These are phyloP conservation scores for Citrus glauca DNA, from an alignment of 345 rosid species.

Conservation along the genomic window DNA sequence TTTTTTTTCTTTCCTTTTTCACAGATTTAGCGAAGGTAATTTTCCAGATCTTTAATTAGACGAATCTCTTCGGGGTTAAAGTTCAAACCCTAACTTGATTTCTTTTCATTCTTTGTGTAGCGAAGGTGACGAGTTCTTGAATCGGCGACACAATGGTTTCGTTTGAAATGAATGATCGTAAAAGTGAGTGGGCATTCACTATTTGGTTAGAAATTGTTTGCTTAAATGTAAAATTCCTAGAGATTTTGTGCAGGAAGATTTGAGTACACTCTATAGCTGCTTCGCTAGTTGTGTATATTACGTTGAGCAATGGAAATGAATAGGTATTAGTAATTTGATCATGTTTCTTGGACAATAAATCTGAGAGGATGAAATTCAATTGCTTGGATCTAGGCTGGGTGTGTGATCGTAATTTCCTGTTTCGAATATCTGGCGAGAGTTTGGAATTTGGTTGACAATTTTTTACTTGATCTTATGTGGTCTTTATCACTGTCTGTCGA, in stretches of 20 bases:
- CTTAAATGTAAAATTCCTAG: background rate
- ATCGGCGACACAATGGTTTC: constrained; percentile 26
- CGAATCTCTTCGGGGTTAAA: no score
- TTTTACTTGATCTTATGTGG: background rate
- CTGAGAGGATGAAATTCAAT: background rate
- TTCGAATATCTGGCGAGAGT: no score
- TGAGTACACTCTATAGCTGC: background rate
- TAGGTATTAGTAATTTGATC: no score
- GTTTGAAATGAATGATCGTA: constrained; percentile 37
- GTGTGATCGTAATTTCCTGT: background rate
- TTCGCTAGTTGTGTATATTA: no score
- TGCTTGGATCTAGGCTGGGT: background rate
- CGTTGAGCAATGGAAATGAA: no score
- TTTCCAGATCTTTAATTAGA: constrained; percentile 1
- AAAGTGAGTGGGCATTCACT: constrained; percentile 22
- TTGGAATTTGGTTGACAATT: no score
- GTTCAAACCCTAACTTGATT: background rate
- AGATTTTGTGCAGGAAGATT: background rate
- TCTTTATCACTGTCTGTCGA: background rate
- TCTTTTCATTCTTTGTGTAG: background rate
- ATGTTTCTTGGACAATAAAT: no score
- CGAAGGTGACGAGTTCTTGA: background rate
- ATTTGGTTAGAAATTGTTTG: background rate
- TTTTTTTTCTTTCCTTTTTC: background rate
- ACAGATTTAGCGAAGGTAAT: background rate